Evolutionary conservation across 495 filamentous ascomycete species (phyloP), one percentile per base, ranked within the genome.

Genomic region (Apodospora peruviana): DNA sequence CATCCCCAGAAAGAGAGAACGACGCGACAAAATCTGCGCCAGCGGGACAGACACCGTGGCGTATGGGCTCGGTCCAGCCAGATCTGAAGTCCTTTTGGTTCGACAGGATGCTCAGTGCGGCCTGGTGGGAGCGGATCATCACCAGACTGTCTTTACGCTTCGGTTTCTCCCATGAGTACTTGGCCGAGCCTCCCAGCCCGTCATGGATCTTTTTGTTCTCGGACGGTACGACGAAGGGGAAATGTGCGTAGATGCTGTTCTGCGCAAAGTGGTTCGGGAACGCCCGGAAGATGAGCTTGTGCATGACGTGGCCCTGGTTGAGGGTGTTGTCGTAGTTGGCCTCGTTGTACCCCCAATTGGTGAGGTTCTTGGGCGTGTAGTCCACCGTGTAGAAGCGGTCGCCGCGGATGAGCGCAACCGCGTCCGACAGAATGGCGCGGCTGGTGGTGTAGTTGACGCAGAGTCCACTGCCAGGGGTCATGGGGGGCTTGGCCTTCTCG

Each of bases 361-460:
- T 94, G 20, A 91, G 69, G 51, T 82, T 81, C 19, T 75, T 78
- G 5, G 84, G 76, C 18, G 78, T 86, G 60, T 82, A 88, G 51
- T 80, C 75, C 25, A 68, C 16, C 9, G 87, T 90, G 58, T 88
- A 87, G 71, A 90, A 91, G 12, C 88, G 75, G 67, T 94, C 88
- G 2, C 85, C 83, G 17, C 88, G 80, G 18, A 94, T 86, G 11
- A 93, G 68, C 3, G 83, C 79, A 9, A 88, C 80, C 2, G 88
- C 88, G 63, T 94, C 88, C 3, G 85, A 89, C 8, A 94, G 75
- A 41, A 93, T 82, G 14, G 83, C 85, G 49, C 83, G 74, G 8
- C 83, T 83, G 9, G 83, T 78, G 2, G 88, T 88, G 65, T 77
- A 90, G 40, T 79, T 79, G 7, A 84, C 81, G 42, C 76, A 79